These are phyloP conservation scores for Macaranga tanarius DNA, from an alignment of 441 rosid genomes.

Conservation along the genomic window DNA sequence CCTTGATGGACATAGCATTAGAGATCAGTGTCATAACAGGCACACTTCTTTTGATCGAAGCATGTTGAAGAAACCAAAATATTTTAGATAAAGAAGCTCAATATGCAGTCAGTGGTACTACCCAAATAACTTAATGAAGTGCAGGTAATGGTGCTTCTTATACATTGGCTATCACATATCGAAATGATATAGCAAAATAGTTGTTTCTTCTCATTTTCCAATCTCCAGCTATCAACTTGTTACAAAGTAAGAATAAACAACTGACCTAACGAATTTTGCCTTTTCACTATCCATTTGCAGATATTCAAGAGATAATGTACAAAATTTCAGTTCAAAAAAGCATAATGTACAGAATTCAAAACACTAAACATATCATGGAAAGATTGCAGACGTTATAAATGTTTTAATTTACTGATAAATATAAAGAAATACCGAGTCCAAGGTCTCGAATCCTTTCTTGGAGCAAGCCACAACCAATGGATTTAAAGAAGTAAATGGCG, in stretches of 20 bases:
- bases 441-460: slow-evolving; percentile 80
- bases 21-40: neutral
- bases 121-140: neutral
- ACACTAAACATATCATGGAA: neutral
- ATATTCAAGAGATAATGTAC: neutral
- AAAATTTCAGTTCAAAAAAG: neutral
- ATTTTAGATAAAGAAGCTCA: neutral
- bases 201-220: neutral
- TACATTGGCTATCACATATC: neutral
- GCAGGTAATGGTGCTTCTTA: neutral
- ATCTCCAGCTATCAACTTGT: neutral
- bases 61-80: neutral
- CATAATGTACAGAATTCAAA: neutral
- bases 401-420: slow-evolving; percentile 1
- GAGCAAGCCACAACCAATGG: slow-evolving; percentile 87
- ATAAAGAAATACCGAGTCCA: slow-evolving; percentile 64
- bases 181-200: neutral
- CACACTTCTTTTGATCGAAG: neutral
- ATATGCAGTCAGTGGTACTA: neutral
- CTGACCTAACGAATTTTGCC: slow-evolving; percentile 1
- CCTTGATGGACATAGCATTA: neutral
- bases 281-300: neutral
- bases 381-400: neutral
- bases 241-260: neutral
- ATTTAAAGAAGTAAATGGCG: slow-evolving; percentile 76